Conservation (phyloP, 148 eudicot species). For the Rhododendron ferrugineum region DNA sequence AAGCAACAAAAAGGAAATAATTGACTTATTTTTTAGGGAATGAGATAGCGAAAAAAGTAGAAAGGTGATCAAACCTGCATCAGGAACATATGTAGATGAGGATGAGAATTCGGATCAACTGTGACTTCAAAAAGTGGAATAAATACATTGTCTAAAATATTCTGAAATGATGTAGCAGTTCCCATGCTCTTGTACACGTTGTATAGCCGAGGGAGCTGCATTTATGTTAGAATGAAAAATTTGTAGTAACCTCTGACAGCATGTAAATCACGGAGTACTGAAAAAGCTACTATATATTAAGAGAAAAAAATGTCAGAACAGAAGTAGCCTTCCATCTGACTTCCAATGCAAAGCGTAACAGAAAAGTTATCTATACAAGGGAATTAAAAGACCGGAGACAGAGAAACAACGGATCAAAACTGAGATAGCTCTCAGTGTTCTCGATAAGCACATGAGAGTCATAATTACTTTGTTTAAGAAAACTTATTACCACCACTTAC, state of each 20-base stretch:
- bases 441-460: not conserved
- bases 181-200: slow-evolving; percentile 80
- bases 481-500: not conserved
- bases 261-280: not conserved
- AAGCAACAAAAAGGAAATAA: not conserved
- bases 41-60: not conserved
- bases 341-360: not conserved
- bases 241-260: not conserved
- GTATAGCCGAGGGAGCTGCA: slow-evolving; percentile 75
- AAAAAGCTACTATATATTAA: not conserved
- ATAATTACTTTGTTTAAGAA: not conserved
- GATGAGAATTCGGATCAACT: slow-evolving; percentile 73
- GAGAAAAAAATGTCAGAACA: not conserved
- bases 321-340: not conserved
- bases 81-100: slow-evolving; percentile 64
- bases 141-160: slow-evolving; percentile 68
- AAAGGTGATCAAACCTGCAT: slow-evolving; percentile 49
- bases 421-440: not conserved
- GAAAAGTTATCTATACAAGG: not conserved
- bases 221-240: not conserved
- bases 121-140: slow-evolving; percentile 78
- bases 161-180: slow-evolving; percentile 73
- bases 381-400: not conserved
- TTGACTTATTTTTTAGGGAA: not conserved
- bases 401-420: not conserved